These are phyloP conservation scores for Raffaelea ambrosiae DNA, from an alignment of 2,329 filamentous ascomycete species.

Conservation along the genomic window DNA sequence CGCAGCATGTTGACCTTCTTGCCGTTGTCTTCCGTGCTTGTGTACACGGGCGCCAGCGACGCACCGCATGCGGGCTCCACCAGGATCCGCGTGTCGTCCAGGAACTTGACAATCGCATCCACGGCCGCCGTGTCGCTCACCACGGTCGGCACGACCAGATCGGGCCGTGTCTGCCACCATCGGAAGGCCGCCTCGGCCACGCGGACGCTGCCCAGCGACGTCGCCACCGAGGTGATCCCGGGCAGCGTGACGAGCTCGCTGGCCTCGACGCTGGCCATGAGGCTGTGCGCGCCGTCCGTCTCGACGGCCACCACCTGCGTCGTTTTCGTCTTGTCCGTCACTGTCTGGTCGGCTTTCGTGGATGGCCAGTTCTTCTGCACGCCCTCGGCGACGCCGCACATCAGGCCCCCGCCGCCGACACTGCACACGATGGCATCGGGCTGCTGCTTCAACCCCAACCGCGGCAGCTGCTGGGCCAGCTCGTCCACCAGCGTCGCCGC, in stretches of 20 bases:
- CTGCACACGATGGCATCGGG: conserved; percentile 59
- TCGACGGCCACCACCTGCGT: conserved; percentile 59
- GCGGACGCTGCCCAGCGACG: conserved; percentile 57
- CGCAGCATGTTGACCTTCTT: too few species aligned
- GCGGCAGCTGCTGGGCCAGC: conserved; percentile 26
- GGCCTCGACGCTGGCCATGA: conserved; percentile 47
- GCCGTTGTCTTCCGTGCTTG: neutral
- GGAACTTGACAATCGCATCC: conserved; percentile 64
- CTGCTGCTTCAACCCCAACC: conserved; percentile 11
- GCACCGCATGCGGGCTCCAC: conserved; percentile 85
- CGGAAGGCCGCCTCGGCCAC: conserved; percentile 52
- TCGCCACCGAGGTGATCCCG: conserved; percentile 63
- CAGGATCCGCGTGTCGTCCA: conserved; percentile 72
- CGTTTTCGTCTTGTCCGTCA: conserved; percentile 7
- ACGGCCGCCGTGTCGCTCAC: conserved; percentile 72
- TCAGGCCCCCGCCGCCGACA: conserved; percentile 63
- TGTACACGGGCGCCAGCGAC: conserved; percentile 61
- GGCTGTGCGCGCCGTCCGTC: conserved; percentile 61
- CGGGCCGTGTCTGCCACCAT: conserved; percentile 42
- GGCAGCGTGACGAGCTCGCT: conserved; percentile 51
- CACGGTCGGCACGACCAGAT: conserved; percentile 45
- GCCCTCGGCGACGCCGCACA: conserved; percentile 59
- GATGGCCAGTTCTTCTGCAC: conserved; percentile 30
- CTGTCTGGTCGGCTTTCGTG: neutral
- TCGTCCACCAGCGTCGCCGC: conserved; percentile 47